A percentile compares a stretch with the other conserved stretches of the same genome.
Conservation (phyloP, 2,329 filamentous ascomycete species). For the Fusarium poae region DNA sequence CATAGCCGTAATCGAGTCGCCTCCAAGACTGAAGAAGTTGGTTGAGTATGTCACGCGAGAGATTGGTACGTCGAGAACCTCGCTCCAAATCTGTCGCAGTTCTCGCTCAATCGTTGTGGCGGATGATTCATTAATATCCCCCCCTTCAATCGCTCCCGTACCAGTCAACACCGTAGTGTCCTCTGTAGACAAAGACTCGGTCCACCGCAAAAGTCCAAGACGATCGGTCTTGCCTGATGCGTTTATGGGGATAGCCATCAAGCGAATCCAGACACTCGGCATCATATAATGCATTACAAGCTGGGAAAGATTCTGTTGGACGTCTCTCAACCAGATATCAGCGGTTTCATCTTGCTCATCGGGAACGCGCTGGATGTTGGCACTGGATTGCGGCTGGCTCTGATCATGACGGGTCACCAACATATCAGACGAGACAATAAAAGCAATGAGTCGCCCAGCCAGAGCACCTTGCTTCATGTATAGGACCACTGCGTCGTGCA, state of each 20-base stretch:
- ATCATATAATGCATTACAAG: constrained; percentile 11
- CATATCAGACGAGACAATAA: not conserved
- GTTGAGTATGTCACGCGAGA: constrained; percentile 14
- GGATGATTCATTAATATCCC: constrained; percentile 1
- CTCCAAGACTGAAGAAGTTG: constrained; percentile 13
- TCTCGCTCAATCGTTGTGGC: constrained; percentile 2
- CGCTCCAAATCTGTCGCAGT: constrained; percentile 9
- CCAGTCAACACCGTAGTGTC: not conserved
- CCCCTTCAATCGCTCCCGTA: not conserved
- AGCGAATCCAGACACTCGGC: constrained; percentile 5
- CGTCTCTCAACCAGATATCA: constrained; percentile 2
- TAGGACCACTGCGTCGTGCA: constrained; percentile 2
- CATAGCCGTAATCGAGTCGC: constrained; percentile 17
- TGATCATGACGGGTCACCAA: not conserved
- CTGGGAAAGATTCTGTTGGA: constrained; percentile 9
- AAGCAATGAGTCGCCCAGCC: not conserved
- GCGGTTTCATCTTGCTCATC: not conserved
- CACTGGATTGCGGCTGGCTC: not conserved
- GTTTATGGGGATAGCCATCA: constrained; percentile 1
- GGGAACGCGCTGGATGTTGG: not conserved
- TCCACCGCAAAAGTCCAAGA: constrained; percentile 4
- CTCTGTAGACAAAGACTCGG: constrained; percentile 1
- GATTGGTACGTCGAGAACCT: constrained; percentile 2
- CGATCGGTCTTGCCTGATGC: constrained; percentile 8
- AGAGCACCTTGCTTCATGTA: constrained; percentile 2